Evolutionary conservation across 2,329 filamentous ascomycete species (phyloP).

Genomic region (Mycosphaerella arachidis): DNA sequence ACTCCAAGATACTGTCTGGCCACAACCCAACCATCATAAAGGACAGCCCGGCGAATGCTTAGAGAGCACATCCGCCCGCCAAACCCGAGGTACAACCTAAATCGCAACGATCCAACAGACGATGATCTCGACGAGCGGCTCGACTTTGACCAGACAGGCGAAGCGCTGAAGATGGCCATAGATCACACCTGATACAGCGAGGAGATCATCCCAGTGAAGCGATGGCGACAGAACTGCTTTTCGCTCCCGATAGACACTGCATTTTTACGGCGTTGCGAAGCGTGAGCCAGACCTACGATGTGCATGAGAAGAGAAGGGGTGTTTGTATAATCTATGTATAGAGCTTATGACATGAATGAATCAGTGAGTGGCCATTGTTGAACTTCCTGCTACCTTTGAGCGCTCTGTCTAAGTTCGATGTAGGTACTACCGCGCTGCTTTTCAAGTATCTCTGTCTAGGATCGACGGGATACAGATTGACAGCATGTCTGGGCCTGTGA

Average conservation of each 20-base stretch:
- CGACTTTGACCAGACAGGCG: not conserved
- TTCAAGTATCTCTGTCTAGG: too few species aligned
- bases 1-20: constrained; percentile 11
- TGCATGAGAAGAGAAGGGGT: not conserved
- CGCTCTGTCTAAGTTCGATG: too few species aligned
- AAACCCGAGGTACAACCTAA: not conserved
- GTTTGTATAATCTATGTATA: not conserved
- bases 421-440: too few species aligned
- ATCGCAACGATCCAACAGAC: not conserved
- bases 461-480: too few species aligned
- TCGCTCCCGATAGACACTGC: not conserved
- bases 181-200: not conserved
- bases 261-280: not conserved
- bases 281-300: not conserved
- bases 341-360: not conserved
- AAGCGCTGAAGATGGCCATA: not conserved
- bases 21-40: constrained; percentile 17
- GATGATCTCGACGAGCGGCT: not conserved
- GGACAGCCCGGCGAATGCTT: constrained; percentile 21
- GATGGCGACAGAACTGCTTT: not conserved
- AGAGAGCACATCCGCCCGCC: not conserved
- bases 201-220: not conserved
- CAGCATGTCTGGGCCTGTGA: too few species aligned
- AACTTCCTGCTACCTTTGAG: too few species aligned
- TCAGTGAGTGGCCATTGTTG: not conserved